Base-by-base conservation (phyloP, 768 basidiomycete genomes). In the Hygrocybe coccinea region DNA sequence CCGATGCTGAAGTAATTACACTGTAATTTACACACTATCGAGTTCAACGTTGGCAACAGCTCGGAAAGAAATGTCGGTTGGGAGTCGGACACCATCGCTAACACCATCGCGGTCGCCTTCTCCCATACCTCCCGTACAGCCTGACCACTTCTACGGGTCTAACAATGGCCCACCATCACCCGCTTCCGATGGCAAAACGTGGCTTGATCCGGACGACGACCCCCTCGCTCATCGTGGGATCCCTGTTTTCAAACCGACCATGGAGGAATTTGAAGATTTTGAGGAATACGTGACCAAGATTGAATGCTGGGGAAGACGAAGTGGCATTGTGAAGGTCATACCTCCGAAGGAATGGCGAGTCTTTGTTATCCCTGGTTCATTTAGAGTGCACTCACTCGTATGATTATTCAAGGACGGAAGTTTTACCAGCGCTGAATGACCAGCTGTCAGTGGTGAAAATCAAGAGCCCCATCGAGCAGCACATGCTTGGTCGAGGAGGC, bases 271-370 rank as follows among this genome's bases (percentile, higher is more conserved):
- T 63, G 68, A 76, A 58, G 90, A 94, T 71, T 98, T 97, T 69
- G 95, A 99, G 65, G 85, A 67, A 10, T 98, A 91, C 68, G 87
- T 97, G 81, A 85, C 82, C 59, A 82, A 73, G 57, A 79, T 98
- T 44, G 92, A 95, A 67, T 80, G 83, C 57, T 99, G 97, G 91
- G 97, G 97, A 1, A 81, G 78, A 66, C 78, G 78, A 55, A 93
- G 91, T 60, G 97, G 97, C 21, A 95, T 98, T 60, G 87, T 95
- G 58, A 99, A 99, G 72, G 83, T 99, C 59, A 88, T 99, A 57
- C 95, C 95, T 29, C 95, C 95, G 4, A 83, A 84, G 63, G 90
- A 95, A 77, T 98, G 95, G 95, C 91, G 55, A 66, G 88, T 71
- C 38, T 64, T 51, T 43, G 35, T 46, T 59, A 38, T 35, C 60